Evolutionary conservation across 345 rosid genomes (phyloP).

Genomic region (Populus deltoides): DNA sequence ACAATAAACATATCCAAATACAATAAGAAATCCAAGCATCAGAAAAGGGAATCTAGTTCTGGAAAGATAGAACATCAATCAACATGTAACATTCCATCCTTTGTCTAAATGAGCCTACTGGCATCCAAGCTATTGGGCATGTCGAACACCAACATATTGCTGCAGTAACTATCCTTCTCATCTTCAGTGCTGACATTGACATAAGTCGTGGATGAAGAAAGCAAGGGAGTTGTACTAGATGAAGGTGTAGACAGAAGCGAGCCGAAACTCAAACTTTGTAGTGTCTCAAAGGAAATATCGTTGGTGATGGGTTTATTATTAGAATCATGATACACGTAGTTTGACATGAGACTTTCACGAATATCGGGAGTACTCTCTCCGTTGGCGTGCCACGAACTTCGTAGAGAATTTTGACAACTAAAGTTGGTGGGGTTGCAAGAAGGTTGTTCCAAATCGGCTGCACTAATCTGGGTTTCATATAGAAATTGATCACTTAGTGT

Average conservation of each 20-base stretch:
- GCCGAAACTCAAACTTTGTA: conserved; percentile 22
- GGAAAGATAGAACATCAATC: too few relatives aligned
- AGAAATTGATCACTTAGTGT: conserved; percentile 6
- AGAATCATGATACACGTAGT: conserved; percentile 4
- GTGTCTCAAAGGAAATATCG: conserved; percentile 7
- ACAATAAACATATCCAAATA: too few relatives aligned
- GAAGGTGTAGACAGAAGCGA: conserved; percentile 51
- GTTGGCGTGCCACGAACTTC: neutral
- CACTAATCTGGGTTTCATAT: conserved; percentile 12
- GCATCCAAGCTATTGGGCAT: conserved; percentile 38
- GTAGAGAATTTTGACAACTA: conserved; percentile 3
- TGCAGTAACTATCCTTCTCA: conserved; percentile 55
- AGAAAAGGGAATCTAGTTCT: too few relatives aligned
- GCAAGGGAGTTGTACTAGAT: conserved; percentile 51
- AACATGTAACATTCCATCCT: neutral
- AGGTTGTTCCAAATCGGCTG: conserved; percentile 22
- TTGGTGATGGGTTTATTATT: neutral
- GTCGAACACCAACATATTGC: conserved; percentile 34
- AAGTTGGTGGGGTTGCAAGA: conserved; percentile 12
- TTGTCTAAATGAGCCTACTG: conserved; percentile 33
- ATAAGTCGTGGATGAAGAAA: conserved; percentile 46
- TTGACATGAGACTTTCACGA: neutral
- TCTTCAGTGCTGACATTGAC: conserved; percentile 52
- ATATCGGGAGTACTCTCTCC: conserved; percentile 3
- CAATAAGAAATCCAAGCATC: too few relatives aligned